A percentile compares a stretch with the other conserved stretches of the same genome.
Conservation (phyloP, 192 early-diverging fungal species). For the Funneliformis mosseae region DNA sequence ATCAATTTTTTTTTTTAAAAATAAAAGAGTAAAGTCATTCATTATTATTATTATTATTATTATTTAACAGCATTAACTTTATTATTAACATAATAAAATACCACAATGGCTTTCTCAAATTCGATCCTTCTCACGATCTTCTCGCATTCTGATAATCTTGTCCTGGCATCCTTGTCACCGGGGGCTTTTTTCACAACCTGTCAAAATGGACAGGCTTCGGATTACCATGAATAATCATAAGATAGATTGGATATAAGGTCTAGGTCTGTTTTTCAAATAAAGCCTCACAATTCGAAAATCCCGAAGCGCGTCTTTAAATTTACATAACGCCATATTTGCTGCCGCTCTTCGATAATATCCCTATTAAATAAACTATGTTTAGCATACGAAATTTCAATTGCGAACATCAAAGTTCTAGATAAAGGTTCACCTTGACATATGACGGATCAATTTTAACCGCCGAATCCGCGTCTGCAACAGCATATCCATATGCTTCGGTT, state of each 20-base stretch:
- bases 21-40: background rate
- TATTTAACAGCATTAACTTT: background rate
- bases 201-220: slow-evolving; percentile 28
- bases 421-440: slow-evolving; percentile 56
- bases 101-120: slow-evolving; percentile 93
- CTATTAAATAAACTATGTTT: slow-evolving; percentile 41
- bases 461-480: slow-evolving; percentile 67
- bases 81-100: slow-evolving; percentile 42
- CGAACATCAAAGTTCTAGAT: background rate
- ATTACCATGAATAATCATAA: slow-evolving; percentile 25
- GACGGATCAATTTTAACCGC: slow-evolving; percentile 70
- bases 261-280: background rate
- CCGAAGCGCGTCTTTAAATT: slow-evolving; percentile 80
- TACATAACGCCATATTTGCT: slow-evolving; percentile 83
- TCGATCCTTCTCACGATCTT: slow-evolving; percentile 84
- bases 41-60: background rate
- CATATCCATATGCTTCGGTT: slow-evolving; percentile 85
- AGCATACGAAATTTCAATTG: background rate
- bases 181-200: slow-evolving; percentile 77
- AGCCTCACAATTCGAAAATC: slow-evolving; percentile 67
- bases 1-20: background rate
- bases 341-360: slow-evolving; percentile 93
- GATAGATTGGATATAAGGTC: background rate
- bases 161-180: slow-evolving; percentile 73
- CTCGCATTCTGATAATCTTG: slow-evolving; percentile 85